Base-by-base conservation (phyloP, 371 early-diverging fungal genomes). In the Coemansia linderi region DNA sequence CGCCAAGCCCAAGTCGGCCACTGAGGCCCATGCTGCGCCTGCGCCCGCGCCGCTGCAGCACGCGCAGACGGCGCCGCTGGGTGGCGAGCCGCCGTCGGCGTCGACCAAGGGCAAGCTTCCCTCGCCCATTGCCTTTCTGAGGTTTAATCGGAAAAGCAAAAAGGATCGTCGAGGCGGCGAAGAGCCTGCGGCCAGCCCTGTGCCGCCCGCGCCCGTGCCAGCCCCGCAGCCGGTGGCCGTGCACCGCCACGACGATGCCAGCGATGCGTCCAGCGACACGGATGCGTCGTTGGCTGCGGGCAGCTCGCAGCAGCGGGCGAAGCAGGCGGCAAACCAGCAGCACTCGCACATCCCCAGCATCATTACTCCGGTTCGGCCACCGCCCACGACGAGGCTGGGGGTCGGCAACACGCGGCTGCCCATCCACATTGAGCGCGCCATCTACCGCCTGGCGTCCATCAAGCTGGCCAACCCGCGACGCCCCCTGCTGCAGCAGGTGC, bases 391-490 rank as follows among this genome's bases (percentile, higher is more conserved):
- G 22, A 63, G 70, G 10, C 31, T 61, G 15, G 66, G 67, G 1
- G 77, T 80, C 22, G 88, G 89, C 73, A 84, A 84, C 66, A 87
- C 85, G 38, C 86, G 92, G 10, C 74, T 91, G 59, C 93, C 93
- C 1, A 84, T 93, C n/a, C 90, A 93, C 59, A 87, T 93, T 48
- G 96, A 95, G 75, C 89, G 93, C 36, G 88, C 90, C 9, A 89
- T 96, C 17, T 97, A 95, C 75, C 91, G 93, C n/a, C 80, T 95
- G 17, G 94, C 95, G 0, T 95, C 95, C 65, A 86, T 88, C 59
- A 98, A 98, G 80, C 84, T 98, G 22, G 93, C 96, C 29, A 93
- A 94, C 72, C 91, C 91, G 8, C 86, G 94, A 27, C 87, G 96
- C 6, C 93, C 96, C 2, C 84, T 98, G 22, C 82, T 86, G 57